Percentiles rank a stretch among this genome's conserved stretches.
phyloP scores from a whole-genome alignment of 1,284 basidiomycete genomes.

The Sphagnurus paluster region DNA sequence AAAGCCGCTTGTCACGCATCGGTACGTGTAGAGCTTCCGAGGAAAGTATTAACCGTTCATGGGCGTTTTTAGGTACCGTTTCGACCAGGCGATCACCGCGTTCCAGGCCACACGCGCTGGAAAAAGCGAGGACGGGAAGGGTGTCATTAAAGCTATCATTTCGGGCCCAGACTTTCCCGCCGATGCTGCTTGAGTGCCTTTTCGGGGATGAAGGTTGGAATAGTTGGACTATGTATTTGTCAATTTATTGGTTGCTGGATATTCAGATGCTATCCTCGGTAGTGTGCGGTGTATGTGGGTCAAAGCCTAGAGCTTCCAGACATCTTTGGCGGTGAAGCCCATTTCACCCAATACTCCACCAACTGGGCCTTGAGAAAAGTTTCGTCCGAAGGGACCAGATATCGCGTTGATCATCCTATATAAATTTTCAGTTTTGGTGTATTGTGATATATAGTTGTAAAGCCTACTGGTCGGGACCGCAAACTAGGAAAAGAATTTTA shows the following conservation, averaged over 20 bases:
- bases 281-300: neutral
- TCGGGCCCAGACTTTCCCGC: conserved; percentile 65
- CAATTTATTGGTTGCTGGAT: conserved; percentile 5
- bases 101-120: conserved; percentile 81
- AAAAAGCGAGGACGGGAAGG: conserved; percentile 75
- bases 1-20: conserved; percentile 87
- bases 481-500: conserved; percentile 66
- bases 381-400: conserved; percentile 74
- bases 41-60: neutral
- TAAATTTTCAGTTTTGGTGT: conserved; percentile 4
- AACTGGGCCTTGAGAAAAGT: conserved; percentile 71
- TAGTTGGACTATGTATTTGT: conserved; percentile 16
- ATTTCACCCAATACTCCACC: conserved; percentile 68
- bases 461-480: conserved; percentile 76
- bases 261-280: conserved; percentile 1
- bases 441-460: conserved; percentile 37
- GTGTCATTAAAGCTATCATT: conserved; percentile 76
- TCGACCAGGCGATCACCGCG: conserved; percentile 75
- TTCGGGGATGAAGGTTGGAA: conserved; percentile 1
- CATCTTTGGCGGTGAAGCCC: conserved; percentile 61
- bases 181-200: conserved; percentile 27
- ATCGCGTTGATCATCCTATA: conserved; percentile 72
- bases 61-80: conserved; percentile 57
- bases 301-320: conserved; percentile 61
- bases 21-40: conserved; percentile 42